Evolutionary conservation across 257 asterid genomes (phyloP).

Genomic region (Prunella vulgaris): DNA sequence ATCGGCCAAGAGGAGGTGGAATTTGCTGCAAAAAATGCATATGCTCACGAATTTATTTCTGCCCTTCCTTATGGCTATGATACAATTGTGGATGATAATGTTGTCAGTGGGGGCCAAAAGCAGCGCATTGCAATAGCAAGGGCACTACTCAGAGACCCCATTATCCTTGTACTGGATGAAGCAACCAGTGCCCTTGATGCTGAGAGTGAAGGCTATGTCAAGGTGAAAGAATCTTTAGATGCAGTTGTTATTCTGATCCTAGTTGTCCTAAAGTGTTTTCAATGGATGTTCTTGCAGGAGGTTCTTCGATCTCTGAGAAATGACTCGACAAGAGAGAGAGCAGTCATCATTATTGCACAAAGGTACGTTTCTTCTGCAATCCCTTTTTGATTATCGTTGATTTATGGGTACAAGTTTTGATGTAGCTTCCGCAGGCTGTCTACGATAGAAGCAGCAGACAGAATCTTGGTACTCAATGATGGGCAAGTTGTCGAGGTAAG

Average conservation of each 20-base stretch:
- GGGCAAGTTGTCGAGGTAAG: slow-evolving; percentile 46
- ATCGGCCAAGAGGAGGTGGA: slow-evolving; percentile 40
- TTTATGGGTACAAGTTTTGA: neutral
- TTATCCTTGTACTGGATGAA: slow-evolving; percentile 52
- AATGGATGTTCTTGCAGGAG: slow-evolving; percentile 26
- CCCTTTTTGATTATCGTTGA: neutral
- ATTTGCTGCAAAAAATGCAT: slow-evolving; percentile 44
- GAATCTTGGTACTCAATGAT: slow-evolving; percentile 36
- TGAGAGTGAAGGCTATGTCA: slow-evolving; percentile 43
- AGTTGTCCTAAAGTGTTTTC: neutral
- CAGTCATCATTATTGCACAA: slow-evolving; percentile 42
- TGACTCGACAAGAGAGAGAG: slow-evolving; percentile 23
- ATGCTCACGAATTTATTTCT: slow-evolving; percentile 45
- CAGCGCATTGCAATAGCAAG: slow-evolving; percentile 74
- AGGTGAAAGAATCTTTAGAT: slow-evolving; percentile 18
- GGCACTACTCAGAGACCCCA: slow-evolving; percentile 58
- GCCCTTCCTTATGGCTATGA: slow-evolving; percentile 50
- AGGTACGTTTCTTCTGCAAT: slow-evolving; percentile 22
- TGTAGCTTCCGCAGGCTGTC: slow-evolving; percentile 44
- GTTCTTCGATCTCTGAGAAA: slow-evolving; percentile 30
- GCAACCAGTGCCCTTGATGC: slow-evolving; percentile 71
- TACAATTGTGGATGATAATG: slow-evolving; percentile 40
- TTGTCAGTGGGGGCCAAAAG: slow-evolving; percentile 63
- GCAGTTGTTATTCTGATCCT: neutral
- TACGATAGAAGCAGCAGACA: slow-evolving; percentile 40